A percentile compares a stretch with the other conserved stretches of the same genome.
Conservation (phyloP, 75 land plant species). For the Isoetes taiwanensis region DNA sequence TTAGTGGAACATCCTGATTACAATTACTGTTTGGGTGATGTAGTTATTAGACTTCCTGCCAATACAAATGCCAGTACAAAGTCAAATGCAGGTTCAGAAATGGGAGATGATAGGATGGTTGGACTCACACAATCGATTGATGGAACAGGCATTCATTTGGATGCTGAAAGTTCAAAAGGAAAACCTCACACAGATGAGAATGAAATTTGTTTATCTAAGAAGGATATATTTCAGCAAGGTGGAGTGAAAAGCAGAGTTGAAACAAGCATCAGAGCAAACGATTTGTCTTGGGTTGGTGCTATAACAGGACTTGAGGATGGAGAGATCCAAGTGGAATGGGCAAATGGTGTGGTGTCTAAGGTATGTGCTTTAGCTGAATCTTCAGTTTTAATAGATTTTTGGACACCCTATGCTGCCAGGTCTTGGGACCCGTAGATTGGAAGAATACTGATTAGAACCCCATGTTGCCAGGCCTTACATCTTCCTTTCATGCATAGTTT, state of each 20-base stretch:
- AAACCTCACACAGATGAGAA: background rate
- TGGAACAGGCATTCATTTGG: background rate
- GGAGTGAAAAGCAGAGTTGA: conserved; percentile 15
- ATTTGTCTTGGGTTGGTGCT: conserved; percentile 87
- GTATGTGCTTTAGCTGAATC: no score
- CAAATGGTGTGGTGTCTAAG: conserved; percentile 70
- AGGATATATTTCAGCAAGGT: conserved; percentile 1
- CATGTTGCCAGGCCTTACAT: no score
- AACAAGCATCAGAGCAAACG: conserved; percentile 9
- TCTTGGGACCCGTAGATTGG: no score
- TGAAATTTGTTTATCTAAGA: background rate
- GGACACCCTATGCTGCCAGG: no score
- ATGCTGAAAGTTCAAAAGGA: background rate
- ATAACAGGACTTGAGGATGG: conserved; percentile 80
- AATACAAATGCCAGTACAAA: background rate
- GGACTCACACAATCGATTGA: background rate
- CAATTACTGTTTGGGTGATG: conserved; percentile 87
- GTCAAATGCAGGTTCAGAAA: background rate
- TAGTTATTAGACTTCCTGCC: conserved; percentile 66
- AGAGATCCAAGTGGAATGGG: conserved; percentile 94
- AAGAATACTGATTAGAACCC: no score
- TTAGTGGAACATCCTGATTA: conserved; percentile 86
- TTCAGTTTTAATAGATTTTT: no score
- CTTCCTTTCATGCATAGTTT: background rate
- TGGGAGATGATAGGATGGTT: background rate